phyloP scores from a whole-genome alignment of 2,329 filamentous ascomycete genomes.

The Clonostachys chloroleuca region DNA sequence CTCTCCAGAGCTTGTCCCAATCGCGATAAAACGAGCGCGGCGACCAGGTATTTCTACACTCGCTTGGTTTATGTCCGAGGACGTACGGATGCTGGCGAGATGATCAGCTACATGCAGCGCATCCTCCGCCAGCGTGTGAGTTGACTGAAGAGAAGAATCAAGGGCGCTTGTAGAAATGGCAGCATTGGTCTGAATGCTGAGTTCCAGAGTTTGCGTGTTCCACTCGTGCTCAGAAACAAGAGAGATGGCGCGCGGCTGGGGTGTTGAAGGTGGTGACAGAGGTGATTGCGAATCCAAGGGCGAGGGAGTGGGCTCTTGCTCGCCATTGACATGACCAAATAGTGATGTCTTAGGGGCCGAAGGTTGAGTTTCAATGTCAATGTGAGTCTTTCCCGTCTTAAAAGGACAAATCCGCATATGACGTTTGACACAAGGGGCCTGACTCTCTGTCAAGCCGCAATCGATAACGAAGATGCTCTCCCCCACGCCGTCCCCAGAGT shows the following conservation, averaged over 20 bases:
- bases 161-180: constrained; percentile 67
- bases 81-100: not conserved
- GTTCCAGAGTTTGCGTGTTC: constrained; percentile 20
- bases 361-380: too few species aligned
- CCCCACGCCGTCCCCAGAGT: constrained; percentile 71
- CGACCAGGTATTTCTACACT: constrained; percentile 74
- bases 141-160: constrained; percentile 70
- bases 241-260: constrained; percentile 1
- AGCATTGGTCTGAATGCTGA: constrained; percentile 54
- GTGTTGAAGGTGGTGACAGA: constrained; percentile 12
- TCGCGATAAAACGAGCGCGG: constrained; percentile 72
- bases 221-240: constrained; percentile 20
- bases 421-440: constrained; percentile 35
- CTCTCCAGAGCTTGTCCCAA: constrained; percentile 75
- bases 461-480: constrained; percentile 73
- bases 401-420: constrained; percentile 24
- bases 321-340: constrained; percentile 14
- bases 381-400: not conserved
- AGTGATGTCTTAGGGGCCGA: constrained; percentile 14
- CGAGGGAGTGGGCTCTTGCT: constrained; percentile 1
- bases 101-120: constrained; percentile 40
- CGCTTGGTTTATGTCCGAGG: not conserved
- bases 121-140: constrained; percentile 73
- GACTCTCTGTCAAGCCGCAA: constrained; percentile 62
- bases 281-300: constrained; percentile 12